A percentile compares a stretch with the other conserved stretches of the same genome.
Conservation (phyloP, 108 stramenopile species). For the Skeletonema potamos region DNA sequence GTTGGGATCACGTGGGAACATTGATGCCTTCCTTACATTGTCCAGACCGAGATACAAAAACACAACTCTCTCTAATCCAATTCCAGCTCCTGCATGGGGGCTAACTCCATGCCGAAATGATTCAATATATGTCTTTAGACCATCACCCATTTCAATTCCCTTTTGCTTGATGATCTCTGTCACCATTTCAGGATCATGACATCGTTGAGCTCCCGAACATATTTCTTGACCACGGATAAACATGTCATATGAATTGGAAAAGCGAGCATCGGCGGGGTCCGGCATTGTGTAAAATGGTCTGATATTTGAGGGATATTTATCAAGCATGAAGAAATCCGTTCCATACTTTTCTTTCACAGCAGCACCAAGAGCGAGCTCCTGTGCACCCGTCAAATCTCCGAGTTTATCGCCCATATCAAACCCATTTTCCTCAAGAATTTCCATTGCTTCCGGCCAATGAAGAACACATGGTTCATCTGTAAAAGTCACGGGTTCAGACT, state of each 20-base stretch:
- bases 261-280: conserved; percentile 80
- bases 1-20: conserved; percentile 98
- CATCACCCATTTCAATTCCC: conserved; percentile 85
- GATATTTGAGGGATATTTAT: conserved; percentile 91
- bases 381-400: conserved; percentile 88
- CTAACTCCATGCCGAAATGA: conserved; percentile 88
- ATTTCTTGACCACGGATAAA: conserved; percentile 98
- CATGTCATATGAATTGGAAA: conserved; percentile 96
- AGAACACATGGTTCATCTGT: conserved; percentile 95
- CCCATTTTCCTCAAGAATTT: conserved; percentile 71
- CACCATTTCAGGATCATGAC: conserved; percentile 85
- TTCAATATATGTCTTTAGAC: conserved; percentile 81
- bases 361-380: conserved; percentile 90
- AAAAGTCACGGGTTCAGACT: conserved; percentile 87
- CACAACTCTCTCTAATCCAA: conserved; percentile 95
- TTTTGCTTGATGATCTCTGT: conserved; percentile 72
- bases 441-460: conserved; percentile 97
- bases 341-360: conserved; percentile 93
- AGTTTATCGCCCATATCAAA: conserved; percentile 89
- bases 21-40: conserved; percentile 96
- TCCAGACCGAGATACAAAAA: conserved; percentile 96
- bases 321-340: conserved; percentile 97
- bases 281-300: conserved; percentile 99
- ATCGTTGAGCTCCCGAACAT: conserved; percentile 96
- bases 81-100: conserved; percentile 96